Conservation (phyloP, 2,329 filamentous ascomycete species). For the Trichophaea hybrida region DNA sequence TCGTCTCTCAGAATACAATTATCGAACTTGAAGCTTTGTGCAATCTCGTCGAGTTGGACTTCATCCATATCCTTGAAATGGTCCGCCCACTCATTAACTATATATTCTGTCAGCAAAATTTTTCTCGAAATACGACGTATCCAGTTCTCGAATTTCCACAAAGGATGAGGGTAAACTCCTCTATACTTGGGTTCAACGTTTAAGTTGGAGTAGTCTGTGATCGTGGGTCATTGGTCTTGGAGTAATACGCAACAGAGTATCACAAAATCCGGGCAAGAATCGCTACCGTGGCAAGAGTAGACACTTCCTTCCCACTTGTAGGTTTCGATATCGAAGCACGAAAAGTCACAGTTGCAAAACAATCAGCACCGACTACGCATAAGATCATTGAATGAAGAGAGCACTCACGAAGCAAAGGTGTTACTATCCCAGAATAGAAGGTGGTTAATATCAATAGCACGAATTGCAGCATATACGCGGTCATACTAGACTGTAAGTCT, state of each 20-base stretch:
- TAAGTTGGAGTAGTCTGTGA: slow-evolving; percentile 35
- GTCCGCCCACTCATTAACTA: slow-evolving; percentile 42
- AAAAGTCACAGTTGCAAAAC: slow-evolving; percentile 23
- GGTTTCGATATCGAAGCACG: slow-evolving; percentile 23
- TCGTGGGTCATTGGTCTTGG: background rate
- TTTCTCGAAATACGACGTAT: slow-evolving; percentile 36
- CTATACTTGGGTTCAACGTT: slow-evolving; percentile 33
- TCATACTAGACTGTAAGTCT: slow-evolving; percentile 34
- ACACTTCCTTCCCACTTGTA: slow-evolving; percentile 33
- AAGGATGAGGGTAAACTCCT: slow-evolving; percentile 34
- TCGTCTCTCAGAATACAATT: slow-evolving; percentile 40
- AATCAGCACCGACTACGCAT: background rate
- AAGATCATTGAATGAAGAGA: slow-evolving; percentile 31
- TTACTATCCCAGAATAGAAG: slow-evolving; percentile 41
- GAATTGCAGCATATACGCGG: slow-evolving; percentile 32
- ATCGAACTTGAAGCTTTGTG: slow-evolving; percentile 40
- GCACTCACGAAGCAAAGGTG: slow-evolving; percentile 36
- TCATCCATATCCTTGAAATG: slow-evolving; percentile 39
- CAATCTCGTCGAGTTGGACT: slow-evolving; percentile 41
- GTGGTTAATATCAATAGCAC: slow-evolving; percentile 36
- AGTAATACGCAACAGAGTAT: background rate
- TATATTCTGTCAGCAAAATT: slow-evolving; percentile 38
- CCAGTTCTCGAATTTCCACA: slow-evolving; percentile 40
- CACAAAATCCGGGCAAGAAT: background rate
- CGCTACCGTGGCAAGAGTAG: slow-evolving; percentile 37